Evolutionary conservation across 306 rosid species (phyloP), one percentile per base, ranked within the genome.

Genomic region (Luffa aegyptiaca): DNA sequence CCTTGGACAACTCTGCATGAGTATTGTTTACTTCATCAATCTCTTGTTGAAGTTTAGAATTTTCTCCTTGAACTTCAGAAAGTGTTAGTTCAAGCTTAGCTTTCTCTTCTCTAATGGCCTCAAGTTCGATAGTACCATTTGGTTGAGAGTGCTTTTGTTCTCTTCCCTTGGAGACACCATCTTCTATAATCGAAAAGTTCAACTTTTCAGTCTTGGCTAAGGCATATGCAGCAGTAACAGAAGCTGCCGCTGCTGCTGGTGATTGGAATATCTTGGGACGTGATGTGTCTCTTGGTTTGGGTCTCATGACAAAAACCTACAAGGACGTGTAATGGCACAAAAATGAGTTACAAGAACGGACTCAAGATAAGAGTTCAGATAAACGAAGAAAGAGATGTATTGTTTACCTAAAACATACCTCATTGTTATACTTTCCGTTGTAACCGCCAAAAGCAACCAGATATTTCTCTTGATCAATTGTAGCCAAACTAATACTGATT

Each of bases 171-270:
- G 88, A 61, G 82, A 79, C 86, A 51, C 78, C 69, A 77, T 86
- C 83, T 79, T 88, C 89, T 41, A 83, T 84, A 73, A 56, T 86
- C 5, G 80, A 26, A 71, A 81, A 85, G 87, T 92, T 89, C 74
- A 90, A 79, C 80, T 87, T 93, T 86, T 90, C 97, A 77, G 91
- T 84, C 84, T 91, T 93, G 76, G 91, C 87, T 73, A 96, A 86
- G 63, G 99, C 99, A 86, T 91, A 96, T 57, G 99, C 98, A 77
- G 96, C 97, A 81, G 91, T 87, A 73, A 96, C 99, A 80, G 99
- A 96, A 76, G 99, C 98, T 4, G 99, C 99, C 0, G 99, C 99
- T 0, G 99, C 99, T 0, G 99, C 98, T 17, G 99, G 96, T 11
- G 99, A 96, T 84, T 86, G 98, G 84, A 91, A 91, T 80, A 96